A percentile compares a stretch with the other conserved stretches of the same genome.
These are phyloP conservation scores for Chalaropsis thielavioides DNA, from an alignment of 2,329 filamentous ascomycete species.

Conservation along the genomic window DNA sequence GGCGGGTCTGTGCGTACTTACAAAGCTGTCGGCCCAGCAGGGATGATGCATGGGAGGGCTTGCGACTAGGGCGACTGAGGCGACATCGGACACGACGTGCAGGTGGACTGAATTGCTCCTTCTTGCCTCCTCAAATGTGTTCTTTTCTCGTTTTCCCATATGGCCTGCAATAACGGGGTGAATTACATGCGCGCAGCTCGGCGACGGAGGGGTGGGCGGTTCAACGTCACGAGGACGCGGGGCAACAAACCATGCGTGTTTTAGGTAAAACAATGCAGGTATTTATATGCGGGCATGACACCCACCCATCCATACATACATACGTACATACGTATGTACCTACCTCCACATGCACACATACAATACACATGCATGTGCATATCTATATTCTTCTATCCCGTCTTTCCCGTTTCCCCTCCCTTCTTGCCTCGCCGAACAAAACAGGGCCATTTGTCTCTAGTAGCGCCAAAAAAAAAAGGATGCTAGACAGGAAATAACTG, in stretches of 20 bases:
- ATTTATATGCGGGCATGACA: not conserved
- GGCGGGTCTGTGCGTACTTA: conserved; percentile 5
- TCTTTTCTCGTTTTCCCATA: not conserved
- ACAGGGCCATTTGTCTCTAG: not conserved
- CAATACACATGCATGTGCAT: not conserved
- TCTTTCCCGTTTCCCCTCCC: not conserved
- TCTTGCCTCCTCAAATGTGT: not conserved
- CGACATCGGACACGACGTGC: conserved; percentile 5
- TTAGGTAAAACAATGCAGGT: conserved; percentile 7
- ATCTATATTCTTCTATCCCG: not conserved
- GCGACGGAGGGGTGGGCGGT: not conserved
- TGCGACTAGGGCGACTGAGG: conserved; percentile 2
- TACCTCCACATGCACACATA: not conserved
- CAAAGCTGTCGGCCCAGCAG: not conserved
- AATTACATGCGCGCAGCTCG: not conserved
- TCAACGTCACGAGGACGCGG: conserved; percentile 2
- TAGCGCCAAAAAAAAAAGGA: not conserved
- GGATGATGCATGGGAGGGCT: conserved; percentile 2
- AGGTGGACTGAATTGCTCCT: conserved; percentile 5
- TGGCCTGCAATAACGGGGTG: not conserved
- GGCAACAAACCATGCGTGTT: conserved; percentile 1
- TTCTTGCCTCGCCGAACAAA: not conserved
- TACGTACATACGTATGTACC: not conserved
- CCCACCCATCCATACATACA: not conserved
- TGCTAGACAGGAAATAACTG: not conserved